Percentiles rank a stretch among this genome's conserved stretches.
Conservation (phyloP, 495 filamentous ascomycete genomes). For the Podospora pseudoanserina region DNA sequence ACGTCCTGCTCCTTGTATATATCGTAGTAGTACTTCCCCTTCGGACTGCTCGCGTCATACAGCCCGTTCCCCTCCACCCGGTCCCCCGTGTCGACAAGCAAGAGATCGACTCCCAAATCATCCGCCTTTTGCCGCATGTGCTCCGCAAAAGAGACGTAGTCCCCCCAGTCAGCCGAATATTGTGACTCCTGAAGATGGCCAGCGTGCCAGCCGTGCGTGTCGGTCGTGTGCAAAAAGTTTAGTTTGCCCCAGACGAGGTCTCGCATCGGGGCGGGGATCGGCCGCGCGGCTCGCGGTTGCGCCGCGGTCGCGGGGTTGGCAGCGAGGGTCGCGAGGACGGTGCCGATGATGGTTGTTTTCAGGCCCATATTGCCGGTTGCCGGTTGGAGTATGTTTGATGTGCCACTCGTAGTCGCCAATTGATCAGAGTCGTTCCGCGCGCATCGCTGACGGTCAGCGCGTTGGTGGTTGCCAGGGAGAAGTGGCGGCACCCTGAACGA, state of each 20-base stretch:
- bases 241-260: slow-evolving; percentile 84
- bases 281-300: slow-evolving; percentile 76
- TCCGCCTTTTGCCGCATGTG: slow-evolving; percentile 78
- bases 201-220: slow-evolving; percentile 93
- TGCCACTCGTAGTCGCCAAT: neutral
- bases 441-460: neutral
- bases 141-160: slow-evolving; percentile 89
- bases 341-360: slow-evolving; percentile 20
- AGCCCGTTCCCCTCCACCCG: slow-evolving; percentile 92
- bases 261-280: slow-evolving; percentile 77
- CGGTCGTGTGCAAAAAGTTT: slow-evolving; percentile 92
- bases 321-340: slow-evolving; percentile 32
- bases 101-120: slow-evolving; percentile 69
- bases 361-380: slow-evolving; percentile 15
- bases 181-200: slow-evolving; percentile 93
- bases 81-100: slow-evolving; percentile 92
- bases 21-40: slow-evolving; percentile 80
- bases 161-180: slow-evolving; percentile 94
- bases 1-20: slow-evolving; percentile 79
- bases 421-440: neutral
- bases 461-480: neutral
- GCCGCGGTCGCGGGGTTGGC: slow-evolving; percentile 41
- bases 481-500: slow-evolving; percentile 5
- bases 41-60: slow-evolving; percentile 87
- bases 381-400: neutral